A percentile compares a stretch with the other conserved stretches of the same genome.
These are phyloP conservation scores for Annulohypoxylon maeteangense DNA, from an alignment of 495 filamentous ascomycete genomes.

Conservation along the genomic window DNA sequence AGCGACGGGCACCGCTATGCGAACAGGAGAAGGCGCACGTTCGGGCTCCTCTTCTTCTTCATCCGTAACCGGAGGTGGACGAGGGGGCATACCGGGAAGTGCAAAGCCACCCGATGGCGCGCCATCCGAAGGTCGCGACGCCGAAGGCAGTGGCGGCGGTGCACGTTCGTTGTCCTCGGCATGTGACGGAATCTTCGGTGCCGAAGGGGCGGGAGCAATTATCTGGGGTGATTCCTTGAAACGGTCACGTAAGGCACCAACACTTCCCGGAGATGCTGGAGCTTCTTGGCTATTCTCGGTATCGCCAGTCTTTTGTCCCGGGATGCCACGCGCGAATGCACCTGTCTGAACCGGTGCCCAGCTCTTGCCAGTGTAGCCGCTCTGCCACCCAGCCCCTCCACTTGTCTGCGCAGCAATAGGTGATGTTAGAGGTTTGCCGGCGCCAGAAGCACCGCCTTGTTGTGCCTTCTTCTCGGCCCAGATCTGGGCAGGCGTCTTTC, in stretches of 20 bases:
- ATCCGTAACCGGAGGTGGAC: slow-evolving; percentile 64
- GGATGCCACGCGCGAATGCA: slow-evolving; percentile 70
- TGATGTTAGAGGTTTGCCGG: slow-evolving; percentile 56
- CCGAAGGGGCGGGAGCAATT: slow-evolving; percentile 57
- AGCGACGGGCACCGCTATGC: slow-evolving; percentile 86
- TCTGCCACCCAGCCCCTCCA: slow-evolving; percentile 82
- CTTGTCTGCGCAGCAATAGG: slow-evolving; percentile 73
- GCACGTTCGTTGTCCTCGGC: slow-evolving; percentile 54
- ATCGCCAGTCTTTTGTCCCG: slow-evolving; percentile 69
- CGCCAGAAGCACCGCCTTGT: slow-evolving; percentile 67
- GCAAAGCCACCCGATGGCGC: slow-evolving; percentile 68
- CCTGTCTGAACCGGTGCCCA: slow-evolving; percentile 86
- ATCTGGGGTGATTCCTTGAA: slow-evolving; percentile 78
- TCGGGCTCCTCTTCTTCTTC: slow-evolving; percentile 63
- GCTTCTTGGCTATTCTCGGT: slow-evolving; percentile 55
- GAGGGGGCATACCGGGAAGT: slow-evolving; percentile 76
- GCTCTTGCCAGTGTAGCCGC: slow-evolving; percentile 85
- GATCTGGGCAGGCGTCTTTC: slow-evolving; percentile 94
- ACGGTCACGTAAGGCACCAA: slow-evolving; percentile 77
- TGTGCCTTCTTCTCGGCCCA: slow-evolving; percentile 97
- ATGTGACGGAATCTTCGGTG: slow-evolving; percentile 47
- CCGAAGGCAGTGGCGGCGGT: slow-evolving; percentile 68
- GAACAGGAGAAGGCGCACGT: slow-evolving; percentile 76
- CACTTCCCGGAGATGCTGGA: slow-evolving; percentile 60
- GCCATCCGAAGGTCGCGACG: slow-evolving; percentile 62